Evolutionary conservation across 306 rosid species (phyloP), one percentile per base, ranked within the genome.

Genomic region (Quercus cerris): DNA sequence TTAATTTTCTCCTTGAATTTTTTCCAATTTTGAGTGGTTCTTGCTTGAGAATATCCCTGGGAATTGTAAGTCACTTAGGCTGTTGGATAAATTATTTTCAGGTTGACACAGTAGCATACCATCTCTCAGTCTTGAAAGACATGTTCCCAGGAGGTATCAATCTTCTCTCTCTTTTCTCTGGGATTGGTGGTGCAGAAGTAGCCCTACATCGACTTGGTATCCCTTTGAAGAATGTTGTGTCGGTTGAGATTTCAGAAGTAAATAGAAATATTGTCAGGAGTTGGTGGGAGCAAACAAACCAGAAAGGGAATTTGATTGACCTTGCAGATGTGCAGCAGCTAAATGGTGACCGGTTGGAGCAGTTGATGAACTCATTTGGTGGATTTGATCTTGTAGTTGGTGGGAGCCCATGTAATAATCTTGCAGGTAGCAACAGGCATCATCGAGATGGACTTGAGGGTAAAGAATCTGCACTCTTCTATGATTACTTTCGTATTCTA

Each of bases 251-350:
- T 25, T 91, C 97, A 2, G 92, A 85, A 27, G 98, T 88, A 64
- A 96, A 92, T 63, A 85, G 98, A 58, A 90, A 87, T 49, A 91
- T 91, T 1, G 91, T 96, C 1, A 85, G 97, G 79, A 82, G 97
- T 62, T 96, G 99, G 99, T 96, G 99, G 99, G 99, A 96, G 77
- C 99, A 96, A 78, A 96, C 99, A 0, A 96, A 86, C 79, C 99
- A 96, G 84, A 91, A 73, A 57, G 99, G 99, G 18, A 85, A 82
- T 67, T 74, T 96, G 71, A 27, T 79, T 56, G 94, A 96, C 79
- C 67, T 93, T 15, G 91, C 73, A 0, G 99, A 93, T 38, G 94
- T 96, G 35, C 91, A 81, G 59, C 82, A 69, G 81, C 81, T 96
- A 54, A 66, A 91, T 56, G 86, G 78, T 0, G 88, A 88, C 3